Evolutionary conservation across 2,329 filamentous ascomycete genomes (phyloP).

Genomic region (Zasmidium citrigriseum): DNA sequence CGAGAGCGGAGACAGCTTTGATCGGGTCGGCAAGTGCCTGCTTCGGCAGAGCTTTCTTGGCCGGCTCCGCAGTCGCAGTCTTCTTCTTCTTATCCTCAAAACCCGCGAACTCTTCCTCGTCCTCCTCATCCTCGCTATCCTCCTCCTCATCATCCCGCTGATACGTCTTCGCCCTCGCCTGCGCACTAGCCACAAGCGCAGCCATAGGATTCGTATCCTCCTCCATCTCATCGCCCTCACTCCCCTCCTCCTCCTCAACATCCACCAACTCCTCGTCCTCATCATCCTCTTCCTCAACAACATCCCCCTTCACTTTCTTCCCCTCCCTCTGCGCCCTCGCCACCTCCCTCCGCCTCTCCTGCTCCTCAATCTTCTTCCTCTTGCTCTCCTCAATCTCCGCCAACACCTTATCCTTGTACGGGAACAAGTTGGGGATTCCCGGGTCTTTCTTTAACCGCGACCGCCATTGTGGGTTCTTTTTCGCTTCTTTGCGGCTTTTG

Average conservation of each 20-base stretch:
- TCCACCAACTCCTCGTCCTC: constrained; percentile 47
- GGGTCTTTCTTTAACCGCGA: constrained; percentile 96
- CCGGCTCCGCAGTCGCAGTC: constrained; percentile 8
- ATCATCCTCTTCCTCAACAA: constrained; percentile 50
- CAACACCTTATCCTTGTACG: constrained; percentile 93
- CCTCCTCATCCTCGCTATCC: constrained; percentile 58
- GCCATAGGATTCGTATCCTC: constrained; percentile 81
- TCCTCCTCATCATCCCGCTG: constrained; percentile 62
- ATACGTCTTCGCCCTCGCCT: constrained; percentile 71
- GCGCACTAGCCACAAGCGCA: constrained; percentile 82
- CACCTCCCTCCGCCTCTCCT: constrained; percentile 68
- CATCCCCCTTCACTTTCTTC: constrained; percentile 42
- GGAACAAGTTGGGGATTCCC: constrained; percentile 95
- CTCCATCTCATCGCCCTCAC: constrained; percentile 60
- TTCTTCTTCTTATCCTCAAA: constrained; percentile 25
- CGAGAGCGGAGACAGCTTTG: constrained; percentile 80
- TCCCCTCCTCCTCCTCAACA: constrained; percentile 29
- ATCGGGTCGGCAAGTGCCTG: constrained; percentile 93
- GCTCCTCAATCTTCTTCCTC: constrained; percentile 77
- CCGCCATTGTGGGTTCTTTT: constrained; percentile 97
- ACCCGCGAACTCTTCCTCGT: constrained; percentile 46
- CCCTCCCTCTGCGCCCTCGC: constrained; percentile 52
- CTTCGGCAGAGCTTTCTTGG: constrained; percentile 77
- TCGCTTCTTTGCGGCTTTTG: constrained; percentile 84
- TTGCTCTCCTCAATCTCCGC: constrained; percentile 92